phyloP scores from a whole-genome alignment of 2,329 filamentous ascomycete genomes.

The Colletotrichum cordylinicola region DNA sequence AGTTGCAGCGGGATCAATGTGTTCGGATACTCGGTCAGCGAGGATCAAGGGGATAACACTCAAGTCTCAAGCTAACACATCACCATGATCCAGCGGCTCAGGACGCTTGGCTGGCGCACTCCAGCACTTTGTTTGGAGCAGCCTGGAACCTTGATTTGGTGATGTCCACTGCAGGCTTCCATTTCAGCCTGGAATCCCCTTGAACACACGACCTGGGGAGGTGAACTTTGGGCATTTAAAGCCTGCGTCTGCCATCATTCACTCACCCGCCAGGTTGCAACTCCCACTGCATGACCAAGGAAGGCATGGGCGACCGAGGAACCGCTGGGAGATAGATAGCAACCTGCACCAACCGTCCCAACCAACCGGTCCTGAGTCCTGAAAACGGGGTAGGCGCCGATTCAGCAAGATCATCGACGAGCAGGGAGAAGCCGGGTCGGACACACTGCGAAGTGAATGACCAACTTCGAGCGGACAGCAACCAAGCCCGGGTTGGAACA shows the following conservation, averaged over 20 bases:
- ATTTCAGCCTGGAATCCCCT: constrained; percentile 10
- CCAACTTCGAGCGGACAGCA: neutral
- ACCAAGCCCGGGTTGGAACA: neutral
- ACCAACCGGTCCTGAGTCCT: neutral
- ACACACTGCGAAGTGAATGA: neutral
- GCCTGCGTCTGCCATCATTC: neutral
- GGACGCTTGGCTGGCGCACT: constrained; percentile 10
- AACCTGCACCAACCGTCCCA: neutral
- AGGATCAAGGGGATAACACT: constrained; percentile 8
- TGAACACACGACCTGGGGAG: neutral
- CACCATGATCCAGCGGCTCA: neutral
- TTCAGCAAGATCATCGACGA: neutral
- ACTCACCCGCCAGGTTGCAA: neutral
- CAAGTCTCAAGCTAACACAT: constrained; percentile 6
- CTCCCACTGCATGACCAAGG: neutral
- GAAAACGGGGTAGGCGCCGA: neutral
- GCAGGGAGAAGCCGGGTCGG: neutral
- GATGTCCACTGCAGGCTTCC: constrained; percentile 2
- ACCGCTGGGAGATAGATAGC: neutral
- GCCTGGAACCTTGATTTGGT: constrained; percentile 18
- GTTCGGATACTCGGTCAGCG: neutral
- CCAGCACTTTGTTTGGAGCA: constrained; percentile 5
- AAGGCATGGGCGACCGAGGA: neutral
- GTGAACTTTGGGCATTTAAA: neutral
- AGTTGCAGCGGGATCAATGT: neutral